phyloP scores from a whole-genome alignment of 257 asterid species.

The Misopates orontium region DNA sequence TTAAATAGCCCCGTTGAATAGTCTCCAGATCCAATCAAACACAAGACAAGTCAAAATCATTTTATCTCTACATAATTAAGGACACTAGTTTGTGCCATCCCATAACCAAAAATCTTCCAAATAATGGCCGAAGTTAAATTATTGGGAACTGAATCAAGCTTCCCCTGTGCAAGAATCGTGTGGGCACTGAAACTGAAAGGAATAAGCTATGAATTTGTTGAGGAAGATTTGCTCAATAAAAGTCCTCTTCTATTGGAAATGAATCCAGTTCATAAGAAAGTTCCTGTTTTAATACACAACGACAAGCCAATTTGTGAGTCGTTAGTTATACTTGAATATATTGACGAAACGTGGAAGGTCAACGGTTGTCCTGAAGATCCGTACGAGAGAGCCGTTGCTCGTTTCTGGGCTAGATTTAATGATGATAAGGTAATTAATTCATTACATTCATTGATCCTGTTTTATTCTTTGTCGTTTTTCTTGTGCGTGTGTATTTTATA shows the following conservation, averaged over 20 bases:
- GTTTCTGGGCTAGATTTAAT: constrained; percentile 52
- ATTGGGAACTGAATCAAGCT: constrained; percentile 35
- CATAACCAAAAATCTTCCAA: no score
- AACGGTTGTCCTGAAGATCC: constrained; percentile 43
- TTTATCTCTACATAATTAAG: no score
- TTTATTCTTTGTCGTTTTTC: not conserved
- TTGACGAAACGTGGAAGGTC: constrained; percentile 47
- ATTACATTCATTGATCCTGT: not conserved
- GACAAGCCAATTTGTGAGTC: constrained; percentile 39
- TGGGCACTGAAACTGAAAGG: constrained; percentile 53
- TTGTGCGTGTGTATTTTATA: no score
- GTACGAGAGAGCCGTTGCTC: constrained; percentile 40
- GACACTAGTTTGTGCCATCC: no score
- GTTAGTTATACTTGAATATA: constrained; percentile 43
- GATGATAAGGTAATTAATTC: constrained; percentile 45
- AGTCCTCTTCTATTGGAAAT: constrained; percentile 41
- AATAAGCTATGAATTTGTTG: constrained; percentile 32
- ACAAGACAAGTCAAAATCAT: no score
- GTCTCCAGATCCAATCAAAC: no score
- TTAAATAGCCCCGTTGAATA: no score
- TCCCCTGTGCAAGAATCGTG: constrained; percentile 39
- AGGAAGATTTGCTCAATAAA: constrained; percentile 44
- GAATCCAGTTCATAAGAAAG: constrained; percentile 52
- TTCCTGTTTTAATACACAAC: constrained; percentile 50
- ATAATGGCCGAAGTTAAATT: no score